phyloP scores from a whole-genome alignment of 2,329 filamentous ascomycete genomes.

The Teratosphaeria nubilosa region DNA sequence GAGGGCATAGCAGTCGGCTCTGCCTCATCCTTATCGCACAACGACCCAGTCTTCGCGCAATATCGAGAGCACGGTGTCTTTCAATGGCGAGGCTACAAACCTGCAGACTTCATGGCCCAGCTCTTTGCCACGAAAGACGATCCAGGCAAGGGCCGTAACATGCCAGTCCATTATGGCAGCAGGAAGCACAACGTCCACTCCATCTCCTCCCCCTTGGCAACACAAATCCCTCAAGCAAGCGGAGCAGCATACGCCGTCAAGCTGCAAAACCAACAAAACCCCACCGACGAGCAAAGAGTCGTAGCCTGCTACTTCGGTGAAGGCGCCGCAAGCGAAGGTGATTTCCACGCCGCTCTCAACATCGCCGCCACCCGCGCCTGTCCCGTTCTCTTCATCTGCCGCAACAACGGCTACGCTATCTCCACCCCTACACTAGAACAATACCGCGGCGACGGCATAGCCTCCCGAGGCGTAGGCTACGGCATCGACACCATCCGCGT shows the following conservation, averaged over 20 bases:
- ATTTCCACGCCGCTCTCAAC: conserved; percentile 85
- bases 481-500: conserved; percentile 90
- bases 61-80: conserved; percentile 92
- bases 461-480: conserved; percentile 75
- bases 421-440: conserved; percentile 83
- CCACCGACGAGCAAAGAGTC: conserved; percentile 55
- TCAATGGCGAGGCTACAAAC: conserved; percentile 74
- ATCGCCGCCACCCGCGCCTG: conserved; percentile 84
- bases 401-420: conserved; percentile 89
- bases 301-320: conserved; percentile 84
- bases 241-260: conserved; percentile 84
- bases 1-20: conserved; percentile 89
- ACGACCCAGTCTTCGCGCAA: conserved; percentile 87
- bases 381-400: conserved; percentile 79
- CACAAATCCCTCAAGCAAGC: conserved; percentile 78
- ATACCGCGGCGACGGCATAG: conserved; percentile 85
- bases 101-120: conserved; percentile 90
- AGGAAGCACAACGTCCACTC: conserved; percentile 78
- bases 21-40: conserved; percentile 68
- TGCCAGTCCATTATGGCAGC: conserved; percentile 95
- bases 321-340: conserved; percentile 79
- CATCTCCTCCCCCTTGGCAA: conserved; percentile 75
- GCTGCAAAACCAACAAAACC: conserved; percentile 63
- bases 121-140: conserved; percentile 83
- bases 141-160: conserved; percentile 72